Conservation (phyloP, 345 rosid genomes). For the Bretschneidera sinensis region DNA sequence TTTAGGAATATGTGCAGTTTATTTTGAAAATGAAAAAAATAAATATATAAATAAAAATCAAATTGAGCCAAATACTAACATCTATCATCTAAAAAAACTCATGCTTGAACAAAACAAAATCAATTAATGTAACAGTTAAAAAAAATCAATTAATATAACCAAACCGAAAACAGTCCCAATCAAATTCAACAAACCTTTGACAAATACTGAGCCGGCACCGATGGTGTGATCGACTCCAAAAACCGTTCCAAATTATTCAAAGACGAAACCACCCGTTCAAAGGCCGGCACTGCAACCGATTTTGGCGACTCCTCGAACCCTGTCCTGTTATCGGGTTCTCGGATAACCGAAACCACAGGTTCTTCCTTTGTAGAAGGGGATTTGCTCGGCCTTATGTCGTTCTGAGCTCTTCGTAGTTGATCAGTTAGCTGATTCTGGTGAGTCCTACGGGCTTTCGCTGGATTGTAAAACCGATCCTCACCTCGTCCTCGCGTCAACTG, state of each 20-base stretch:
- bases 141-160: too few species aligned
- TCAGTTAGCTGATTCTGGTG: conserved; percentile 34
- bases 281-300: conserved; percentile 15
- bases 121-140: too few species aligned
- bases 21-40: too few species aligned
- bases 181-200: conserved; percentile 33
- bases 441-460: conserved; percentile 30
- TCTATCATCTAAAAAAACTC: too few species aligned
- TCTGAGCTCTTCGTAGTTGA: too few species aligned
- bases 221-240: conserved; percentile 46
- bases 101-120: too few species aligned
- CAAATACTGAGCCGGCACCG: conserved; percentile 40
- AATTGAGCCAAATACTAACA: too few species aligned
- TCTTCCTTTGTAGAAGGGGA: conserved; percentile 13
- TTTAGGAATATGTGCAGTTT: not conserved
- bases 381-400: conserved; percentile 29
- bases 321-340: conserved; percentile 22
- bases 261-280: conserved; percentile 22
- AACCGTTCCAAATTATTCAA: conserved; percentile 50
- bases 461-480: conserved; percentile 41
- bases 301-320: conserved; percentile 17
- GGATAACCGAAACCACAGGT: conserved; percentile 7
- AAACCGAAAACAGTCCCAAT: too few species aligned
- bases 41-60: not conserved
- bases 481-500: conserved; percentile 36